Evolutionary conservation across 2,329 filamentous ascomycete genomes (phyloP), one percentile per base, ranked within the genome.

Genomic region (Alternaria conjuncta): DNA sequence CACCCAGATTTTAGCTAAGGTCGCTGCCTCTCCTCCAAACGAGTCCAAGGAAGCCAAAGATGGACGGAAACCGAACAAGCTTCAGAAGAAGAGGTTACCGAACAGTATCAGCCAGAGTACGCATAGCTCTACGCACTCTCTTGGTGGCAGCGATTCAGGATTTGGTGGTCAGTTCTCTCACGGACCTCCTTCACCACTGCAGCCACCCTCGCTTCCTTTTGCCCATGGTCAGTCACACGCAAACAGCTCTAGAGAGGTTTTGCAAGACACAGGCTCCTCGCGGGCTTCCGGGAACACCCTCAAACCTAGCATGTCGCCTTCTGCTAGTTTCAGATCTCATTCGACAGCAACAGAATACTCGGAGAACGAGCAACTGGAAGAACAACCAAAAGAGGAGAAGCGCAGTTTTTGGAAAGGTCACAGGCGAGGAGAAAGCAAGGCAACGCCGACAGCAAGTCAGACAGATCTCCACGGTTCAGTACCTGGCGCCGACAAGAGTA

Each of bases 71-170:
- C 93, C 94, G 0, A 97, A 97, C 75, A 97, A 97, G 80, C 83
- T 99, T 55, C 92, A 91, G 79, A 98, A 98, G 84, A 97, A 93
- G 65, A 69, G 66, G 80, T 86, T 90, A n/a, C 84, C 92, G 59
- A 90, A 92, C 0, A 90, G 92, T 74, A 82, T 91, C 21, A 94
- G 93, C 71, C 90, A 90, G 20, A 97, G 95, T 76, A 94, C 95
- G 0, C 94, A 97, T 68, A 97, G 94, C 75, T 98, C 96, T 15
- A 91, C 88, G 7, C 88, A 92, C 15, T 97, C 94, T 8, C 83
- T 97, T n/a, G 81, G 82, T 30, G 85, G 76, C 9, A 66, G 65
- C 7, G 65, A 71, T 32, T 36, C 67, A 18, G 68, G 67, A 2
- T 65, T 69, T 15, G 72, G 75, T 15, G 64, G 36, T 15, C 63